Evolutionary conservation across 176 grass and related monocot species (phyloP), one percentile per base, ranked within the genome.

Genomic region (Stipa capillata): DNA sequence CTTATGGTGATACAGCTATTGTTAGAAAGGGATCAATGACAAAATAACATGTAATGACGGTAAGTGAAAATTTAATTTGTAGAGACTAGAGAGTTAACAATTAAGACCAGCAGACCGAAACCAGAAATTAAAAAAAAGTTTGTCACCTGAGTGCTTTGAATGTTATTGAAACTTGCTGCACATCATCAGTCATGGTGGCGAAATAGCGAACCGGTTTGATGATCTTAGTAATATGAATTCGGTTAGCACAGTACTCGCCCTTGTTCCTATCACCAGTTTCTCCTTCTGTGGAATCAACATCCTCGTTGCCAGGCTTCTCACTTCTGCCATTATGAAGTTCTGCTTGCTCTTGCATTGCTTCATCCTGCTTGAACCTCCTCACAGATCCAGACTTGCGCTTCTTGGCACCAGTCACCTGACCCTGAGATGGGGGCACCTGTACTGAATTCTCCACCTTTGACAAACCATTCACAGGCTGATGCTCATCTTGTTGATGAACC

Each of bases 371-470:
- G 44, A 97, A 97, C 82, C 90, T 91, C 80, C 73, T 93, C 3
- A 97, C 86, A 51, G 80, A 89, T 62, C 93, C 93, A 59, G 90
- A 93, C 53, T 97, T 97, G 61, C 90, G 87, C 75, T 85, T 93
- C 90, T 89, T 93, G 20, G 94, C 88, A 79, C 88, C 94, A 49
- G 90, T 93, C 41, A 93, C 80, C 79, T 78, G 77, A 61, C 80
- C 80, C 33, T 85, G 88, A 55, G 75, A 79, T 73, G 84, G 74
- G 21, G 79, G 68, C 58, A 67, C 8, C 16, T 76, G 83, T 28
- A 78, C 6, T 10, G 12, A 47, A 37, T 52, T 86, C 17, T 83
- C 75, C 24, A 80, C 69, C 75, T 80, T 92, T 6, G 79, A 83
- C 15, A 63, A 80, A 62, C 69, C 75, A 72, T 80, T 84, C 8